These are phyloP conservation scores for Fraxinus albicans DNA, from an alignment of 305 asterid species.

Conservation along the genomic window DNA sequence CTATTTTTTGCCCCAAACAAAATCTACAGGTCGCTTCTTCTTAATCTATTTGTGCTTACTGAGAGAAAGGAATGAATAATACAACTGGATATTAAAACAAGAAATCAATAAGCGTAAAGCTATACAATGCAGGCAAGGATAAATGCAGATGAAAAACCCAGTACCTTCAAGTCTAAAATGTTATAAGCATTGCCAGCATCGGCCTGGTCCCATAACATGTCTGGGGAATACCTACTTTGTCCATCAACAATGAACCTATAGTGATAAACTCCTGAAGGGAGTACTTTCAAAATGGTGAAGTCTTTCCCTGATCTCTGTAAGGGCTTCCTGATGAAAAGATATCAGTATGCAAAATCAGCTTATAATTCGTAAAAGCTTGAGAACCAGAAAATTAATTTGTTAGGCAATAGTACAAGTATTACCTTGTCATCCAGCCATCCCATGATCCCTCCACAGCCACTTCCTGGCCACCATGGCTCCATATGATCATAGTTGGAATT, in stretches of 20 bases:
- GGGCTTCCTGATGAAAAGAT: slow-evolving; percentile 40
- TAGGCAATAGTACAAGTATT: neutral
- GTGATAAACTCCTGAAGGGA: slow-evolving; percentile 61
- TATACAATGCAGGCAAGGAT: neutral
- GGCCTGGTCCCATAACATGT: slow-evolving; percentile 51
- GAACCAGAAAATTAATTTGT: neutral
- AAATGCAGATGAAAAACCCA: neutral
- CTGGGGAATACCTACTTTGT: slow-evolving; percentile 55
- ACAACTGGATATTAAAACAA: neutral
- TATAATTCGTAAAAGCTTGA: neutral
- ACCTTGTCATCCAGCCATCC: slow-evolving; percentile 77
- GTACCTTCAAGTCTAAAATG: slow-evolving; percentile 60
- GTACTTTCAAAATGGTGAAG: slow-evolving; percentile 64
- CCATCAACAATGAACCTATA: slow-evolving; percentile 75
- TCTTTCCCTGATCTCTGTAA: slow-evolving; percentile 68
- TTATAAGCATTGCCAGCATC: slow-evolving; percentile 52
- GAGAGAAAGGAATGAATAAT: neutral
- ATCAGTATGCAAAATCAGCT: neutral
- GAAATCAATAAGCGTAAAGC: neutral
- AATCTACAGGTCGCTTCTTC: neutral
- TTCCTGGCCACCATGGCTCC: slow-evolving; percentile 59
- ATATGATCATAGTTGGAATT: slow-evolving; percentile 59
- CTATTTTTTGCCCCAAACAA: neutral
- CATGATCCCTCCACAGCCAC: slow-evolving; percentile 71
- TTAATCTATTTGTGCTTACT: neutral